Percentiles rank a stretch among this genome's conserved stretches.
These are phyloP conservation scores for Trichoderma atroviride DNA, from an alignment of 2,329 filamentous ascomycete species.

Conservation along the genomic window DNA sequence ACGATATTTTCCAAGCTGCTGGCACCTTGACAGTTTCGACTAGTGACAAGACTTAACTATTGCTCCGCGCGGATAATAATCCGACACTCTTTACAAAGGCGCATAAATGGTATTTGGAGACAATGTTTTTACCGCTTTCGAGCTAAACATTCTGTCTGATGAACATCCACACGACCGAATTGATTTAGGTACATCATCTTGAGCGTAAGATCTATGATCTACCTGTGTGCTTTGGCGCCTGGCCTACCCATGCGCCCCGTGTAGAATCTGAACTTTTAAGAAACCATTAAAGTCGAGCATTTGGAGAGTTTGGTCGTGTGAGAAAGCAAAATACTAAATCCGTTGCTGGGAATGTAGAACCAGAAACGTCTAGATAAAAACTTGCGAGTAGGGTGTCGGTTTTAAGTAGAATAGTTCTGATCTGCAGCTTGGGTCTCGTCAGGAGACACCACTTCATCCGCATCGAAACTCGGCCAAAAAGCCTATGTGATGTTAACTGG, in stretches of 20 bases:
- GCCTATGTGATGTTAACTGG: background rate
- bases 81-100: background rate
- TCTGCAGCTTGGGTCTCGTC: background rate
- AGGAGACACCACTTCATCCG: conserved; percentile 8
- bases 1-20: background rate
- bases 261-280: background rate
- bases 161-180: background rate
- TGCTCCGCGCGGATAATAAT: background rate
- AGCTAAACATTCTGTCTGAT: background rate
- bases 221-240: background rate
- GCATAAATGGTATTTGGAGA: background rate
- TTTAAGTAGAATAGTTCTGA: background rate
- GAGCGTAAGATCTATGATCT: background rate
- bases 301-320: background rate
- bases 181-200: background rate
- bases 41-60: background rate
- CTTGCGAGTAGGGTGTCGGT: background rate
- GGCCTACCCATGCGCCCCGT: too few relatives aligned
- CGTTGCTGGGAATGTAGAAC: background rate
- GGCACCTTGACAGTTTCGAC: background rate
- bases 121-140: background rate
- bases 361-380: background rate
- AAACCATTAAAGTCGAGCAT: background rate
- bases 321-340: background rate
- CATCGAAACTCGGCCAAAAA: conserved; percentile 9